Conservation (phyloP, 352 stramenopile species). For the Globisporangium camurandrum region DNA sequence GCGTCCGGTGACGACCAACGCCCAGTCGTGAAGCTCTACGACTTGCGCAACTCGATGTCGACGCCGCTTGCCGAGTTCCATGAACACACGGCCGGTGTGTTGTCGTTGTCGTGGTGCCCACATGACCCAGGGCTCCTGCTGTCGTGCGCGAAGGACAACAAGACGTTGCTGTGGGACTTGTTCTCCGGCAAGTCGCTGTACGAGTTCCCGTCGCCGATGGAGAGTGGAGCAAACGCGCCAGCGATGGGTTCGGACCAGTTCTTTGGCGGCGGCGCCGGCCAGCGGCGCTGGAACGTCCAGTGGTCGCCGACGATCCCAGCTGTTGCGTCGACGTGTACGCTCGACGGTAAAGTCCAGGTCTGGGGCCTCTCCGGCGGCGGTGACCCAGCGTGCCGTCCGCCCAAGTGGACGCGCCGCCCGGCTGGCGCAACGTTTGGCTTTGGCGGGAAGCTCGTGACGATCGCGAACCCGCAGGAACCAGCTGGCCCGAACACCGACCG, state of each 20-base stretch:
- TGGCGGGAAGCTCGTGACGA: slow-evolving; percentile 91
- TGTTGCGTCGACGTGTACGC: slow-evolving; percentile 93
- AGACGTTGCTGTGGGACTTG: slow-evolving; percentile 97
- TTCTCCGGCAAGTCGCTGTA: slow-evolving; percentile 90
- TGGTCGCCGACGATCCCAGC: slow-evolving; percentile 94
- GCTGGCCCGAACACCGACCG: slow-evolving; percentile 43
- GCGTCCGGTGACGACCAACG: slow-evolving; percentile 93
- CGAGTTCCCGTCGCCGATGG: slow-evolving; percentile 88
- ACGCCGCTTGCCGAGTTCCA: slow-evolving; percentile 94
- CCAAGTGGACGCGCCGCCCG: slow-evolving; percentile 92
- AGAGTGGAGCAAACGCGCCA: slow-evolving; percentile 32
- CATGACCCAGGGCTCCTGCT: slow-evolving; percentile 91
- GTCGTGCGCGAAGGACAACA: slow-evolving; percentile 97
- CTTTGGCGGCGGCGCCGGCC: slow-evolving; percentile 59
- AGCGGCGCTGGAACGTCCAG: slow-evolving; percentile 92
- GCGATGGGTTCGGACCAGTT: slow-evolving; percentile 76
- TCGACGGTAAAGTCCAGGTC: slow-evolving; percentile 96
- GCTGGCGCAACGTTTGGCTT: slow-evolving; percentile 94
- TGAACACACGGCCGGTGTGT: slow-evolving; percentile 93
- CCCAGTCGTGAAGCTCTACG: slow-evolving; percentile 96
- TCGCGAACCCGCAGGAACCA: slow-evolving; percentile 64
- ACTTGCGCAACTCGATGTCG: slow-evolving; percentile 96
- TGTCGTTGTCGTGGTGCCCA: slow-evolving; percentile 97
- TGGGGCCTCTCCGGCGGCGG: slow-evolving; percentile 76
- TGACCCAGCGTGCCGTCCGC: slow-evolving; percentile 80